Evolutionary conservation across 176 grass and related monocot genomes (phyloP).

Genomic region (Elaeis guineensis): DNA sequence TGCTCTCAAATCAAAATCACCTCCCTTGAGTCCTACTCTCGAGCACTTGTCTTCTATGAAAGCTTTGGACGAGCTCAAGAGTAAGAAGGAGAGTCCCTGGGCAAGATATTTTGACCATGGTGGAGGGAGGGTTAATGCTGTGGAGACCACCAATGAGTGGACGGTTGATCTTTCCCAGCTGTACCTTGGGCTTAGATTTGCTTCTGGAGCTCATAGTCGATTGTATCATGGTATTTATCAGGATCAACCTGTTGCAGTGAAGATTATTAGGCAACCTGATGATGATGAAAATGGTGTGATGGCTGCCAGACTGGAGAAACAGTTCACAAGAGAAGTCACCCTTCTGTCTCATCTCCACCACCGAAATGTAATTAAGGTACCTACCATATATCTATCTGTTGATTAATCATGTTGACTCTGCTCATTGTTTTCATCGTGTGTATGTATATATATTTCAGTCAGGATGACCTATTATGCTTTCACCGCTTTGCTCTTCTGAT

Average conservation of each 20-base stretch:
- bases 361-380: constrained; percentile 84
- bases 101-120: constrained; percentile 29
- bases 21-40: background rate
- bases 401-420: too few relatives aligned
- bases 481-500: too few relatives aligned
- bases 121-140: constrained; percentile 38
- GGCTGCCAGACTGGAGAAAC: constrained; percentile 63
- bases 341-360: constrained; percentile 76
- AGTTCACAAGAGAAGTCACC: constrained; percentile 79
- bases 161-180: constrained; percentile 56
- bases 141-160: constrained; percentile 59
- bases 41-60: constrained; percentile 9
- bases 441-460: too few relatives aligned
- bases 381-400: background rate
- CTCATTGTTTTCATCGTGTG: too few relatives aligned
- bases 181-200: constrained; percentile 68
- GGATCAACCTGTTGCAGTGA: constrained; percentile 70
- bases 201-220: constrained; percentile 72
- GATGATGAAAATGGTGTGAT: constrained; percentile 60
- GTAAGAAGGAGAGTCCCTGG: constrained; percentile 37
- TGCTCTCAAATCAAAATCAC: background rate
- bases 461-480: too few relatives aligned
- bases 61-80: constrained; percentile 17
- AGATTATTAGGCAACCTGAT: constrained; percentile 83
- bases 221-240: constrained; percentile 82